Conservation (phyloP, 352 stramenopile species). For the Phytophthora idaei region DNA sequence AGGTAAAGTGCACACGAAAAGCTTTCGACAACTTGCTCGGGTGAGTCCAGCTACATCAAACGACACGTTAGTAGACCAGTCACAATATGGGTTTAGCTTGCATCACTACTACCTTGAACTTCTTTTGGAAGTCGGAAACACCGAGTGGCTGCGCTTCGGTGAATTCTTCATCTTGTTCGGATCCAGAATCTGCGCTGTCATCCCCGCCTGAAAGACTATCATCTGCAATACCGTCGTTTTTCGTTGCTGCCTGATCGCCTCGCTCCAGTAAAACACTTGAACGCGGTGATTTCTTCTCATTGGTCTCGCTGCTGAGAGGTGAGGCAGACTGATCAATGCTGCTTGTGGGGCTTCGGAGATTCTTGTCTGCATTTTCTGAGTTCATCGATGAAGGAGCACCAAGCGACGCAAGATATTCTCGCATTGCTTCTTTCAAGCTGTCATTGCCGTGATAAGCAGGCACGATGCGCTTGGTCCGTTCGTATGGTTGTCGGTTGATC, state of each 20-base stretch:
- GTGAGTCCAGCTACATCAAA: conserved; percentile 49
- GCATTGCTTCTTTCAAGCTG: conserved; percentile 58
- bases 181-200: conserved; percentile 16
- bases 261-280: neutral
- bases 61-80: conserved; percentile 10
- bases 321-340: neutral
- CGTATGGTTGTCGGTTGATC: conserved; percentile 48
- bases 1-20: conserved; percentile 84
- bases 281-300: conserved; percentile 23
- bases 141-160: conserved; percentile 51
- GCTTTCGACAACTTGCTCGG: conserved; percentile 84
- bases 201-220: conserved; percentile 14
- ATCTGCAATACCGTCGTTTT: conserved; percentile 12
- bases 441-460: conserved; percentile 55
- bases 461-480: conserved; percentile 52
- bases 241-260: conserved; percentile 1
- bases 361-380: conserved; percentile 29
- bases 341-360: conserved; percentile 7
- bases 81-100: neutral
- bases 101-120: conserved; percentile 66
- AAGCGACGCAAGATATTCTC: conserved; percentile 47
- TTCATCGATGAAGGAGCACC: conserved; percentile 11
- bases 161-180: conserved; percentile 47
- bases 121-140: conserved; percentile 81
- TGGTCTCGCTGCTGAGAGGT: conserved; percentile 9